phyloP scores from a whole-genome alignment of 257 asterid species.

The Petrea volubilis region DNA sequence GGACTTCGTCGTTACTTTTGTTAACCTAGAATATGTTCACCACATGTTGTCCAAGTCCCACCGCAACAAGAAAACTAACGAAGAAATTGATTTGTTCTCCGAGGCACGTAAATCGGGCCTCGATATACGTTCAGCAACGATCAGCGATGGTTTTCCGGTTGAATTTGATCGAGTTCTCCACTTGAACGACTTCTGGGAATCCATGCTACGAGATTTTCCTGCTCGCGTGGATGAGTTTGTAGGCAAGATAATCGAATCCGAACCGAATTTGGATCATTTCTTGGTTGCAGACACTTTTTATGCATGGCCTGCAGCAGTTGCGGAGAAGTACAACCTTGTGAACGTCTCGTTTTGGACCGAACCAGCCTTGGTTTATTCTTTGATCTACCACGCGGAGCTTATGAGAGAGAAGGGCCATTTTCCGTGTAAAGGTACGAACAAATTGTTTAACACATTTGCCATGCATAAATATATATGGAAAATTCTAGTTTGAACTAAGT shows the following conservation, averaged over 20 bases:
- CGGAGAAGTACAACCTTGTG: conserved; percentile 38
- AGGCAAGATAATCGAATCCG: conserved; percentile 25
- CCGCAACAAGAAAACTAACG: not conserved
- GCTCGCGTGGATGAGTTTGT: conserved; percentile 42
- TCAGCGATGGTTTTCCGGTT: conserved; percentile 42
- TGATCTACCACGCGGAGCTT: conserved; percentile 40
- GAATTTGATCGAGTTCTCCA: conserved; percentile 30
- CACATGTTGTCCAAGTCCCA: conserved; percentile 39
- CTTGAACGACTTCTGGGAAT: conserved; percentile 11
- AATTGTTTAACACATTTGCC: too few relatives aligned
- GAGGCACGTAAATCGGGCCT: conserved; percentile 35
- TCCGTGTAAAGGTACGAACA: conserved; percentile 27
- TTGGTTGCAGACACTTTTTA: conserved; percentile 44
- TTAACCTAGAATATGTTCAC: conserved; percentile 54
- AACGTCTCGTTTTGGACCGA: conserved; percentile 43
- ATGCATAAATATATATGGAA: too few relatives aligned
- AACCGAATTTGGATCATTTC: conserved; percentile 26
- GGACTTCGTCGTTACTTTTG: conserved; percentile 56
- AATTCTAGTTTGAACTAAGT: too few relatives aligned
- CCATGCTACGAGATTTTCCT: conserved; percentile 35
- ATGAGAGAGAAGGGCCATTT: conserved; percentile 40
- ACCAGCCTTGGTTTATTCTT: conserved; percentile 43
- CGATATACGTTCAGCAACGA: conserved; percentile 40
- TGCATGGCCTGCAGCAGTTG: conserved; percentile 37
- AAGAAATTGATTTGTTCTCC: conserved; percentile 27